Evolutionary conservation across 2,329 filamentous ascomycete genomes (phyloP).

Genomic region (Apiospora koreana): DNA sequence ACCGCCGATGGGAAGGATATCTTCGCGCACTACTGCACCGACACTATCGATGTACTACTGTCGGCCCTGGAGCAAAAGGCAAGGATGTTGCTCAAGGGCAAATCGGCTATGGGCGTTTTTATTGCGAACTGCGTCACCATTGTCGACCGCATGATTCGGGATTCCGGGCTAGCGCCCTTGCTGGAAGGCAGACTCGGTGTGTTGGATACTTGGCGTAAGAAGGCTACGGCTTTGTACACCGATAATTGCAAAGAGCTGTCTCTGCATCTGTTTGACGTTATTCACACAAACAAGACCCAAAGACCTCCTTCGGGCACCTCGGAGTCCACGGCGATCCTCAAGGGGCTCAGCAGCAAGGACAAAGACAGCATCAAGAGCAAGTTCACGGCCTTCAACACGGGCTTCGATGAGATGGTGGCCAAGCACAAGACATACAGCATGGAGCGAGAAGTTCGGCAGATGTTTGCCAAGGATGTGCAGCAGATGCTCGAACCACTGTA

Average conservation of each 20-base stretch:
- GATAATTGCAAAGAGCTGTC: slow-evolving; percentile 89
- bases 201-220: slow-evolving; percentile 86
- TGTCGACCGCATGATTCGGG: slow-evolving; percentile 79
- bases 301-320: slow-evolving; percentile 73
- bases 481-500: slow-evolving; percentile 93
- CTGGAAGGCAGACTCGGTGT: slow-evolving; percentile 66
- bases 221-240: slow-evolving; percentile 77
- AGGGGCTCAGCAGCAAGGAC: slow-evolving; percentile 82
- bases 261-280: slow-evolving; percentile 82
- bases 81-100: slow-evolving; percentile 71
- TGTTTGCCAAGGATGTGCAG: slow-evolving; percentile 82
- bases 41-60: slow-evolving; percentile 83
- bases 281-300: slow-evolving; percentile 78
- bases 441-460: slow-evolving; percentile 84
- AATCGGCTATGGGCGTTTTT: slow-evolving; percentile 82
- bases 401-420: slow-evolving; percentile 84
- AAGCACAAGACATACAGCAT: slow-evolving; percentile 83
- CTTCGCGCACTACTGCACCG: slow-evolving; percentile 85
- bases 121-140: slow-evolving; percentile 85
- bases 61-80: slow-evolving; percentile 74
- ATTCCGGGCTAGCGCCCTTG: slow-evolving; percentile 75
- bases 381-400: slow-evolving; percentile 86
- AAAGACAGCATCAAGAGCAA: slow-evolving; percentile 97
- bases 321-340: slow-evolving; percentile 85
- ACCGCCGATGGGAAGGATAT: slow-evolving; percentile 85